Conservation (phyloP, 495 filamentous ascomycete genomes). For the Aspergillus carlsbadensis region DNA sequence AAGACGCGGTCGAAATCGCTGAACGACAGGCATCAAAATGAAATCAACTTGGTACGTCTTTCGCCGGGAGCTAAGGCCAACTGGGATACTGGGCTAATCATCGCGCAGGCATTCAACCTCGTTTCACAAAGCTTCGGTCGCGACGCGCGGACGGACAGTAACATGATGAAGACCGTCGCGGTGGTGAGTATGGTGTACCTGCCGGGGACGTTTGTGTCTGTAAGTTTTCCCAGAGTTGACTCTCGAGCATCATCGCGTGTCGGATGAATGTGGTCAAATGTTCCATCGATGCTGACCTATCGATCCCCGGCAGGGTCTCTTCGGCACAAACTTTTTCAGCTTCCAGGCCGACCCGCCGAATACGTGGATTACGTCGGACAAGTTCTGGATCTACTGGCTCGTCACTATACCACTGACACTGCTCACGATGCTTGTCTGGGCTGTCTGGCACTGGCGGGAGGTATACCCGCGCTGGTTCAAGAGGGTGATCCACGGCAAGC, state of each 20-base stretch:
- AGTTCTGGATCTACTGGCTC: conserved; percentile 37
- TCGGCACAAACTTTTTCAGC: conserved; percentile 38
- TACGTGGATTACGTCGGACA: conserved; percentile 17
- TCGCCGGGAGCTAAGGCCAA: too few relatives aligned
- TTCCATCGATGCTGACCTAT: too few relatives aligned
- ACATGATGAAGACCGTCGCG: conserved; percentile 33
- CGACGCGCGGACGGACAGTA: conserved; percentile 34
- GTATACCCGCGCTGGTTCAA: neutral
- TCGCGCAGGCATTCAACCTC: conserved; percentile 25
- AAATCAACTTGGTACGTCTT: conserved; percentile 40
- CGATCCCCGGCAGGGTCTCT: conserved; percentile 33
- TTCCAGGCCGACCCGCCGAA: conserved; percentile 12
- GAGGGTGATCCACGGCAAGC: neutral
- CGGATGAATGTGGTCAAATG: too few relatives aligned
- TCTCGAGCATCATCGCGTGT: neutral
- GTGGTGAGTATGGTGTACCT: conserved; percentile 38
- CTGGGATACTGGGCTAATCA: neutral
- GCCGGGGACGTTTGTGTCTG: conserved; percentile 41
- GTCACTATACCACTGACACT: conserved; percentile 33
- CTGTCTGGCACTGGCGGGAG: conserved; percentile 21
- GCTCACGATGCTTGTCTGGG: conserved; percentile 24
- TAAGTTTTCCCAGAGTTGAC: conserved; percentile 8
- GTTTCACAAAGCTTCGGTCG: conserved; percentile 33
- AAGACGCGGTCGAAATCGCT: conserved; percentile 21
- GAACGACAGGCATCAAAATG: conserved; percentile 37